Base-by-base conservation (phyloP, 164 flowering plant species). In the Kalanchoe fedtschenkoi region DNA sequence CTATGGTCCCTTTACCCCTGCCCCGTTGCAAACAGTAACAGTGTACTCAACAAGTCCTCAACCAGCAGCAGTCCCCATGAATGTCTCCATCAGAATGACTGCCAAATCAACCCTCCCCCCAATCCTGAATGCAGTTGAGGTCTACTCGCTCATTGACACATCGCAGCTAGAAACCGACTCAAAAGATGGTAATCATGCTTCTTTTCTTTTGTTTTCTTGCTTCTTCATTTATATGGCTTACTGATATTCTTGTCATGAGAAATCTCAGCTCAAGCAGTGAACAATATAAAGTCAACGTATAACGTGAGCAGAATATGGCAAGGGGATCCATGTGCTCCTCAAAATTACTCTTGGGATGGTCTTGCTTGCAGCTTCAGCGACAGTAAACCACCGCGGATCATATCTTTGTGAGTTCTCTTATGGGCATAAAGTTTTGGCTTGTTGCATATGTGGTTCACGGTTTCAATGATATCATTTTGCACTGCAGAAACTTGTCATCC, bases 251-350 rank as follows among this genome's bases (percentile, higher is more conserved):
- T 21, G 3, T 62, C 4, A 5, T 16, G 55, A 37, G 10, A 30
- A 34, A 33, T 30, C 22, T 19, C 39, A 74, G 78, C 63, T 70
- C 58, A 62, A 19, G 76, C 77, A 7, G 65, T 77, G 29, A 56
- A 17, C 41, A 66, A 44, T 32, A 59, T 77, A 19, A 75, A 68
- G 62, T 19, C 37, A 4, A 14, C 38, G n/a, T 78, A 78, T 63
- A 51, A 42, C 19, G 17, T 75, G 30, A 69, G 47, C 53, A 71
- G 56, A 60, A 68, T 70, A 55, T 77, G 81, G 81, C 63, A 65
- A 34, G 78, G 76, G 39, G 78, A 77, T 67, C 81, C 81, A 28
- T 75, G 81, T 30, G 44, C 17, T 3, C 81, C 81, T 15, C 24
- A 44, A 32, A 34, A 22, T 55, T 72, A 60, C 68, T 24, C 34